phyloP scores from a whole-genome alignment of 305 asterid genomes.

The Solanum hybrid region DNA sequence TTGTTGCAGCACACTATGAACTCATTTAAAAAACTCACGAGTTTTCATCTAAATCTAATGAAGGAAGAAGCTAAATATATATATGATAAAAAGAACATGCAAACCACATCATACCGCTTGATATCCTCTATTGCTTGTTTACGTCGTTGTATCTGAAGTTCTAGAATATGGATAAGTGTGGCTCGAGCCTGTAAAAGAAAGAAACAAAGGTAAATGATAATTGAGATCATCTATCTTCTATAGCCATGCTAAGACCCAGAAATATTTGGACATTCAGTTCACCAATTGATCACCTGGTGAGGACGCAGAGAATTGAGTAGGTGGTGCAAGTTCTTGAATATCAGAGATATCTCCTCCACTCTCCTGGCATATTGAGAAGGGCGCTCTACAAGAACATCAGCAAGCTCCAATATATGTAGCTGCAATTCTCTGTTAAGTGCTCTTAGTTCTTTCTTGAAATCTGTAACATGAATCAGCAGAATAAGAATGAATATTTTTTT shows the following conservation, averaged over 20 bases:
- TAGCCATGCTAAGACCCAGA: neutral
- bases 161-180: conserved; percentile 80
- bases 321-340: conserved; percentile 84
- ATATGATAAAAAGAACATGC: neutral
- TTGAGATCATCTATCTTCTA: conserved; percentile 2
- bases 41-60: neutral
- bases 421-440: conserved; percentile 84
- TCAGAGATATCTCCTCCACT: conserved; percentile 84
- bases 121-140: conserved; percentile 95
- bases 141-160: conserved; percentile 81
- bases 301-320: conserved; percentile 90
- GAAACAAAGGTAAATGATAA: neutral
- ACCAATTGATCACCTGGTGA: conserved; percentile 56
- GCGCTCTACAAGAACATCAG: conserved; percentile 88
- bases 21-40: neutral
- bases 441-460: conserved; percentile 80
- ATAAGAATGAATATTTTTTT: neutral
- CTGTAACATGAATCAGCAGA: conserved; percentile 21
- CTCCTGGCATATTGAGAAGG: conserved; percentile 95
- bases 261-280: neutral
- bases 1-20: neutral
- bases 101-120: conserved; percentile 40
- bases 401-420: conserved; percentile 77
- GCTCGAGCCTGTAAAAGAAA: conserved; percentile 69
- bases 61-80: conserved; percentile 1